These are phyloP conservation scores for Sporothrix schenckii DNA, from an alignment of 2,329 filamentous ascomycete genomes.

Conservation along the genomic window DNA sequence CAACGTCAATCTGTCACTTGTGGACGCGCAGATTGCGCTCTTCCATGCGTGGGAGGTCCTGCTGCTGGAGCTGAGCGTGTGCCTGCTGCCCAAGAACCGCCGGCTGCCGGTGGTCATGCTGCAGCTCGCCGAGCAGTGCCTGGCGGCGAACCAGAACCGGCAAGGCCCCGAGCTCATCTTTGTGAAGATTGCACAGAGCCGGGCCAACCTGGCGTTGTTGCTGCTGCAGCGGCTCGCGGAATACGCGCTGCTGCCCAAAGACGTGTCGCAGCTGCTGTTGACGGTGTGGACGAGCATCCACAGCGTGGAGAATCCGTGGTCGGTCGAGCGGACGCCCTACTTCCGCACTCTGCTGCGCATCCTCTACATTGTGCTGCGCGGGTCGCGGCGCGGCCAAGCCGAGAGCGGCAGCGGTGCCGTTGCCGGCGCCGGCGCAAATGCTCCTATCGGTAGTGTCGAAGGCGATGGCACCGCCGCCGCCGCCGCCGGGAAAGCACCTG, in stretches of 20 bases:
- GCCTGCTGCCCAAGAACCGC: slow-evolving; percentile 53
- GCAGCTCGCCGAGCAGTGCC: slow-evolving; percentile 73
- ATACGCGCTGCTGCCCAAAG: slow-evolving; percentile 53
- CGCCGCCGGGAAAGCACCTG: neutral
- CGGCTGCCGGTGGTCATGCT: slow-evolving; percentile 61
- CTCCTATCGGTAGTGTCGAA: slow-evolving; percentile 31
- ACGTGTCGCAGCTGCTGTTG: slow-evolving; percentile 56
- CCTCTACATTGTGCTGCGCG: slow-evolving; percentile 78
- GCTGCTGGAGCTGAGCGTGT: slow-evolving; percentile 77
- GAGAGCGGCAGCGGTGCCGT: neutral
- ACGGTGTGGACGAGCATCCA: slow-evolving; percentile 58
- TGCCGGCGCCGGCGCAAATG: slow-evolving; percentile 25
- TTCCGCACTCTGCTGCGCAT: slow-evolving; percentile 83
- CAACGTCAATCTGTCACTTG: slow-evolving; percentile 86
- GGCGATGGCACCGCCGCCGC: neutral
- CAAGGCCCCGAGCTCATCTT: slow-evolving; percentile 82
- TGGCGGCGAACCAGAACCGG: slow-evolving; percentile 70
- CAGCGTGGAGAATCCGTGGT: slow-evolving; percentile 58
- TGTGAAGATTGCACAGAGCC: slow-evolving; percentile 70
- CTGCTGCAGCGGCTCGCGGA: slow-evolving; percentile 78
- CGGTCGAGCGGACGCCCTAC: slow-evolving; percentile 62
- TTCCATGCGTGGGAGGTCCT: slow-evolving; percentile 90
- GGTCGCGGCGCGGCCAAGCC: slow-evolving; percentile 52
- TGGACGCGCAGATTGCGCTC: slow-evolving; percentile 86
- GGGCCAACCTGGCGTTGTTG: slow-evolving; percentile 79